Conservation (phyloP, 1,284 basidiomycete species). For the Trametes pubescens region DNA sequence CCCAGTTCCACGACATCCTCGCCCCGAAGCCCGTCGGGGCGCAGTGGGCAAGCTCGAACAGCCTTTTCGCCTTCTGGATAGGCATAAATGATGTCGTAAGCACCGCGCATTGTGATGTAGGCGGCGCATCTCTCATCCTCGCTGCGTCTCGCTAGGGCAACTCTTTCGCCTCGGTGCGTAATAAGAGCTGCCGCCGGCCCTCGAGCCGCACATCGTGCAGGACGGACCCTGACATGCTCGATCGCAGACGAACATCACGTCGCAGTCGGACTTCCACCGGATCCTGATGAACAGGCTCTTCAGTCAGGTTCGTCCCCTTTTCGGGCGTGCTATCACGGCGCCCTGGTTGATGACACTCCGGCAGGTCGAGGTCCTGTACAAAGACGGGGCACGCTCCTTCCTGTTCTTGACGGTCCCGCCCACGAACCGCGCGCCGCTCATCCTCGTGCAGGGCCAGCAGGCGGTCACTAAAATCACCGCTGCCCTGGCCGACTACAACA, state of each 20-base stretch:
- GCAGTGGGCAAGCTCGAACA: conserved; percentile 60
- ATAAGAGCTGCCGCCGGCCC: conserved; percentile 7
- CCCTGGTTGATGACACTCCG: conserved; percentile 11
- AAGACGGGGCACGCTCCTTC: conserved; percentile 65
- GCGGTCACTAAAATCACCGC: conserved; percentile 48
- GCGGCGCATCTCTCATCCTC: conserved; percentile 17
- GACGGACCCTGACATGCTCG: conserved; percentile 19
- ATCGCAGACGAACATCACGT: conserved; percentile 60
- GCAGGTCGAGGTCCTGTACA: conserved; percentile 62
- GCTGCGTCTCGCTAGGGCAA: conserved; percentile 50
- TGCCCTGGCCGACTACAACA: conserved; percentile 60
- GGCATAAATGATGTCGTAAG: conserved; percentile 70
- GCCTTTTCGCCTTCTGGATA: conserved; percentile 70
- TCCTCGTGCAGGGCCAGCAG: conserved; percentile 56
- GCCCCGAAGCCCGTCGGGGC: conserved; percentile 59
- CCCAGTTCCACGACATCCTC: conserved; percentile 60
- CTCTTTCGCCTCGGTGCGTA: conserved; percentile 58
- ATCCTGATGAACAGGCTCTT: conserved; percentile 63
- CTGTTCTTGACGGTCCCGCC: conserved; percentile 75
- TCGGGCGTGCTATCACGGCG: background rate
- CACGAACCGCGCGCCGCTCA: conserved; percentile 63
- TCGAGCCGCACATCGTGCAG: background rate
- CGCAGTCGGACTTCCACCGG: conserved; percentile 56
- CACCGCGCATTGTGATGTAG: conserved; percentile 10
- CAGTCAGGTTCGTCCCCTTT: conserved; percentile 51